These are phyloP conservation scores for Ceratopteris richardii DNA, from an alignment of 75 land plant genomes.

Conservation along the genomic window DNA sequence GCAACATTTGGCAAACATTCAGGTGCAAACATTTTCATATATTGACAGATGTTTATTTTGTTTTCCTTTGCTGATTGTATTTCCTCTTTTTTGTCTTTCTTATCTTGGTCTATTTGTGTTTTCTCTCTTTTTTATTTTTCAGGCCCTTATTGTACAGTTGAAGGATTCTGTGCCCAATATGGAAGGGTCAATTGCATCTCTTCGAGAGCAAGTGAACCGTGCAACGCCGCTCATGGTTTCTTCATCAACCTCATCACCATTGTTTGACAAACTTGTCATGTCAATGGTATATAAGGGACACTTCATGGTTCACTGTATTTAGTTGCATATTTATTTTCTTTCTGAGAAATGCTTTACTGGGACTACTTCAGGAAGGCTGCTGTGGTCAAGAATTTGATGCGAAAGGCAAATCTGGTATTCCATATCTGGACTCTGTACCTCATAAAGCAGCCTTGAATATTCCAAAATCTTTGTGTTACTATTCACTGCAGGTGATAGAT, in stretches of 20 bases:
- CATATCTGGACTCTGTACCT: slow-evolving; percentile 57
- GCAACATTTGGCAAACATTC: slow-evolving; percentile 89
- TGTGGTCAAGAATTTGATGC: slow-evolving; percentile 39
- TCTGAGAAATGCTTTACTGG: background rate
- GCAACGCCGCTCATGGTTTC: slow-evolving; percentile 11
- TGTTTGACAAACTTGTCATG: background rate
- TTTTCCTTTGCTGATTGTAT: background rate
- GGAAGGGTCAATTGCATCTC: slow-evolving; percentile 59
- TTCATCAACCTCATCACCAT: slow-evolving; percentile 2
- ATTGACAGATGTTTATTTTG: background rate
- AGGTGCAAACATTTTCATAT: slow-evolving; percentile 39
- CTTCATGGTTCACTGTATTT: slow-evolving; percentile 2
- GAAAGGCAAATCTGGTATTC: slow-evolving; percentile 28
- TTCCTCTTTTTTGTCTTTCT: no score
- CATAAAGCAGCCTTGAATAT: slow-evolving; percentile 67
- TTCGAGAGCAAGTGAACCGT: slow-evolving; percentile 61
- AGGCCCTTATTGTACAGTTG: slow-evolving; percentile 74
- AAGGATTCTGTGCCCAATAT: slow-evolving; percentile 78
- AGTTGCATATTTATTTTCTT: background rate
- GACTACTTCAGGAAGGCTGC: slow-evolving; percentile 36
- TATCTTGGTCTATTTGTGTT: background rate
- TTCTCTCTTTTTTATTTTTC: slow-evolving; percentile 11
- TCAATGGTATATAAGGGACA: background rate
- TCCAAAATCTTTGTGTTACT: slow-evolving; percentile 62
- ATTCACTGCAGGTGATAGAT: slow-evolving; percentile 45